A percentile compares a stretch with the other conserved stretches of the same genome.
Evolutionary conservation across 352 stramenopile species (phyloP).

Genomic region (Globisporangium spinosum): DNA sequence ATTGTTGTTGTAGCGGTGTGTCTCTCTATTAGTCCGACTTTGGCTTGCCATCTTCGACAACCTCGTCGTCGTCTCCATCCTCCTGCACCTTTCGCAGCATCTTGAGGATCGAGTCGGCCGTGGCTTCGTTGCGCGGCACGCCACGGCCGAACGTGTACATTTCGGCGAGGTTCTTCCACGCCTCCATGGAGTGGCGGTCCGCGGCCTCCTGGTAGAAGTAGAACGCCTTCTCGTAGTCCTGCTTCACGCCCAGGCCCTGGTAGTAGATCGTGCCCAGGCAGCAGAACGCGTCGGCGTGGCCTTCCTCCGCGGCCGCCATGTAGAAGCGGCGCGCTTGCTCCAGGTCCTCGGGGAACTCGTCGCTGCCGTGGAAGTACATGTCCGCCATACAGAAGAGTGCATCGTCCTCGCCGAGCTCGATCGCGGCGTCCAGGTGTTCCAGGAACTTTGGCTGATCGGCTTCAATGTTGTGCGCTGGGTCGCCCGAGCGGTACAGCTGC

Average conservation of each 20-base stretch:
- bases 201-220: conserved; percentile 86
- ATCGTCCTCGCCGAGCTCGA: conserved; percentile 60
- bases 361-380: conserved; percentile 81
- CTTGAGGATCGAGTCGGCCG: conserved; percentile 79
- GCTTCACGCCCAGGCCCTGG: conserved; percentile 59
- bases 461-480: conserved; percentile 41
- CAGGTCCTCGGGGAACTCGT: conserved; percentile 69
- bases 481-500: conserved; percentile 84
- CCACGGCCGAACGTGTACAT: conserved; percentile 80
- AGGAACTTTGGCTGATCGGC: conserved; percentile 57
- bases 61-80: conserved; percentile 6
- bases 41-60: neutral
- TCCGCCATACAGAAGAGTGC: conserved; percentile 85
- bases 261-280: conserved; percentile 83
- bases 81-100: conserved; percentile 48
- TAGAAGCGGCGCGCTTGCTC: conserved; percentile 72
- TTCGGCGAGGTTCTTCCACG: conserved; percentile 87
- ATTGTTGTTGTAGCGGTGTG: too few relatives aligned
- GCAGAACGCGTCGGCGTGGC: conserved; percentile 68
- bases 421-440: conserved; percentile 56
- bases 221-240: conserved; percentile 78
- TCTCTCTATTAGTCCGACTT: conserved; percentile 5
- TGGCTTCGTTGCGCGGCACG: conserved; percentile 75
- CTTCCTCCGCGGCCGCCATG: conserved; percentile 56
- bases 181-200: conserved; percentile 78